Evolutionary conservation across 1,284 basidiomycete species (phyloP), one percentile per base, ranked within the genome.

Genomic region (Ganoderma leucocontextum): DNA sequence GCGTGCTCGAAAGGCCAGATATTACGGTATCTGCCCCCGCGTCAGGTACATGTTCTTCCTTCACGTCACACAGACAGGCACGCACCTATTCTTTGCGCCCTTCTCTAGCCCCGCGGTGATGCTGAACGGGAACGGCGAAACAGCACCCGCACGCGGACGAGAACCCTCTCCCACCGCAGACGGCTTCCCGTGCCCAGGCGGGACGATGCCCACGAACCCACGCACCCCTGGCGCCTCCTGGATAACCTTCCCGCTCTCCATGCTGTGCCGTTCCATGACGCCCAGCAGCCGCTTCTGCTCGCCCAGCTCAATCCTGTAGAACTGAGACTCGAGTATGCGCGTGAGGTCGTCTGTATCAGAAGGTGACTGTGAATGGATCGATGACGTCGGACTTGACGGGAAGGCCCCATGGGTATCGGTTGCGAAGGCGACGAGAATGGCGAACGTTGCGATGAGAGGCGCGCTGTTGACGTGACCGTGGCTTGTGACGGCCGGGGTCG

Each of bases 1-100:
- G 94, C 91, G 77, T 96, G 95, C 76, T 98, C 96, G 76, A 97
- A 98, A 0, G 96, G 96, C 96, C 96, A 98, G 65, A 98, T 97
- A 77, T 98, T 95, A 49, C 88, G 88, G 80, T 94, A 94, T 75
- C 96, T 96, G 79, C 33, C 36, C 0, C 25, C 36, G n/a, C 47
- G 49, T 53, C 38, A 52, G 38, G 22, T 33, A n/a, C 35, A 25
- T 29, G 4, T 33, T 8, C 38, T 5, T 4, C 6, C 22, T n/a
- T 2, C 41, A 38, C 39, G n/a, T 42, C n/a, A n/a, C n/a, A n/a
- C 42, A 49, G 22, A 29, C 17, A 61, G 15, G n/a, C 42, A 83
- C 89, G 60, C 66, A 94, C 94, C 92, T 86, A 75, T 99, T 99
- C 85, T 99, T 97, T 13, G 90, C 86, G 13, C 97, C 97, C 74